Base-by-base conservation (phyloP, 2,329 filamentous ascomycete genomes). In the Geosmithia flava region DNA sequence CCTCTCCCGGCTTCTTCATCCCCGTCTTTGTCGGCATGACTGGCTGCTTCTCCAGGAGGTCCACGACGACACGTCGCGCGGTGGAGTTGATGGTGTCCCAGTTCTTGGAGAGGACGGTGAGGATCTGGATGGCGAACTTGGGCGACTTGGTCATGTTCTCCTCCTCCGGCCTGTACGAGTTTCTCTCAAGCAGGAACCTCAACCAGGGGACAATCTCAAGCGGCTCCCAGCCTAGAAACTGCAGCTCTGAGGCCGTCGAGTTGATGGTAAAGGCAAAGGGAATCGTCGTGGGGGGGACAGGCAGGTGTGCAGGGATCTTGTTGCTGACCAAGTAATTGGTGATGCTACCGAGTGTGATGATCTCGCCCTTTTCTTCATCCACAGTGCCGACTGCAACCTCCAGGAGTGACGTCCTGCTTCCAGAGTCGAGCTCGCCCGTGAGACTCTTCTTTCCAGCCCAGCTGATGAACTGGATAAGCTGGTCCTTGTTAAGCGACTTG, bases 11-110 rank as follows among this genome's bases (percentile, higher is more conserved):
- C 55, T 78, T 85, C 56, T 74, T 84, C 90, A 98, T 94, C 7
- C 93, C 93, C 54, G 83, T 67, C 60, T 88, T 96, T 0, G 93
- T 97, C 0, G 93, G 93, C 59, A 98, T 87, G 27, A 95, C 77
- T 0, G 87, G 77, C 46, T 84, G 74, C 2, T 75, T 68, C 47
- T 80, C 76, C 3, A 97, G 68, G 4, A 88, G 65, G 16, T 76
- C 69, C 7, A 78, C 67, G 3, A 95, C 72, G 0, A 76, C 78
- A 17, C 75, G 71, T 61, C 84, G 93, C 2, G 83, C 81, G 2
- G 69, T 69, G 43, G 70, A 70, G 52, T 80, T 83, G 16, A 94
- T 65, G n/a, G 76, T 76, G 45, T 97, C 91, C 88, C 90, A 98
- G 54, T 85, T 82, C 60, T 91, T 96, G 2, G 91, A 95, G 19